phyloP scores from a whole-genome alignment of 768 basidiomycete genomes.

The Mycena floridula region DNA sequence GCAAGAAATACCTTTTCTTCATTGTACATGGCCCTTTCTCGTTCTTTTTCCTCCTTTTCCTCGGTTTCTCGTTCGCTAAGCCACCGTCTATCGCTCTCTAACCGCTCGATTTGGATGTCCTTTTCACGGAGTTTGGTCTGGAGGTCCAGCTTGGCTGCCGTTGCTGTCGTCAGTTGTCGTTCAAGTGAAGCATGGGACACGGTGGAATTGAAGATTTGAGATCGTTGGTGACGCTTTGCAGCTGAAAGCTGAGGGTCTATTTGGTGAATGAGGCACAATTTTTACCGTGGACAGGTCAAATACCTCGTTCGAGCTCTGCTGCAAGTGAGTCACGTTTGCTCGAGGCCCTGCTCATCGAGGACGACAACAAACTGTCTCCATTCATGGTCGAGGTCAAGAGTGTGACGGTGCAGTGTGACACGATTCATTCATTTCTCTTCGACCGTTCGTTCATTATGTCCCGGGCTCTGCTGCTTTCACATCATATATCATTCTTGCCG shows the following conservation, averaged over 20 bases:
- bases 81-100: conserved; percentile 67
- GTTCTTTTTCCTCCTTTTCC: conserved; percentile 63
- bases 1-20: conserved; percentile 49
- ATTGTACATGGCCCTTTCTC: conserved; percentile 40
- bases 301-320: conserved; percentile 64
- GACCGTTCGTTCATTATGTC: too few relatives aligned
- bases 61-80: conserved; percentile 63
- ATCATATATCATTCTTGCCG: too few relatives aligned
- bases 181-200: conserved; percentile 61
- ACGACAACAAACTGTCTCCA: too few relatives aligned
- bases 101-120: conserved; percentile 52
- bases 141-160: conserved; percentile 56
- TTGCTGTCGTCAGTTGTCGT: conserved; percentile 56
- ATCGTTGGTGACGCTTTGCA: conserved; percentile 55
- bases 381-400: too few relatives aligned
- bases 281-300: too few relatives aligned
- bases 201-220: conserved; percentile 57
- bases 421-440: too few relatives aligned
- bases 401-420: too few relatives aligned
- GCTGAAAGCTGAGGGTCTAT: conserved; percentile 61
- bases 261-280: too few relatives aligned
- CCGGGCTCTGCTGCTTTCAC: too few relatives aligned
- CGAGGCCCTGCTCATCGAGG: too few relatives aligned
- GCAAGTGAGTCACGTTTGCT: conserved; percentile 65
- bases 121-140: conserved; percentile 66